phyloP scores from a whole-genome alignment of 208 protist genomes.

The Porcisia hertigi region DNA sequence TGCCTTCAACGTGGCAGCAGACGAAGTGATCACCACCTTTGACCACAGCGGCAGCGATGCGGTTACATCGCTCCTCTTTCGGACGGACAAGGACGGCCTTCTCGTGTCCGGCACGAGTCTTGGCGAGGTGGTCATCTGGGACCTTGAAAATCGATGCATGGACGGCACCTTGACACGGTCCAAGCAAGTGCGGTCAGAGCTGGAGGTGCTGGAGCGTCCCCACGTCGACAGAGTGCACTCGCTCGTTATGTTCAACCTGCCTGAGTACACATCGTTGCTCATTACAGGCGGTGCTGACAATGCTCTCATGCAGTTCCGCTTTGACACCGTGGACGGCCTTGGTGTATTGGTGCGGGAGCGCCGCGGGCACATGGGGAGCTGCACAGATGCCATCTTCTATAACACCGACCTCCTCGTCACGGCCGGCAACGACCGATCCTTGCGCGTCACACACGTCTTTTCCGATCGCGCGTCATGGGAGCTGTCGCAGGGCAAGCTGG shows the following conservation, averaged over 20 bases:
- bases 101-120: conserved; percentile 73
- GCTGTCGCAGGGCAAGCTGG: conserved; percentile 88
- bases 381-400: conserved; percentile 82
- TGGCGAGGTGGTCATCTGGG: conserved; percentile 87
- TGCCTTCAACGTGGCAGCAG: conserved; percentile 59
- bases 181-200: conserved; percentile 70
- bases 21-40: conserved; percentile 78
- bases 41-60: conserved; percentile 54
- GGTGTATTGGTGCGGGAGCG: conserved; percentile 83
- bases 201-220: conserved; percentile 66
- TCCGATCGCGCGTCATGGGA: conserved; percentile 89
- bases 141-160: conserved; percentile 78
- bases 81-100: conserved; percentile 72
- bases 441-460: conserved; percentile 91
- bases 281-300: conserved; percentile 90
- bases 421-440: conserved; percentile 66
- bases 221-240: conserved; percentile 80
- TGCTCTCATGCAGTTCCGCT: conserved; percentile 86
- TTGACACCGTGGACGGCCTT: conserved; percentile 88
- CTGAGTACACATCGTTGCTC: conserved; percentile 45
- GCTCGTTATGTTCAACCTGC: conserved; percentile 61
- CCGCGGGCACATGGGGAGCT: conserved; percentile 83
- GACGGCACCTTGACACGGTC: conserved; percentile 83
- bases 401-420: conserved; percentile 86
- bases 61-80: conserved; percentile 85